Evolutionary conservation across 1,284 basidiomycete species (phyloP), one percentile per base, ranked within the genome.

Genomic region (Papiliotrema terrestris): DNA sequence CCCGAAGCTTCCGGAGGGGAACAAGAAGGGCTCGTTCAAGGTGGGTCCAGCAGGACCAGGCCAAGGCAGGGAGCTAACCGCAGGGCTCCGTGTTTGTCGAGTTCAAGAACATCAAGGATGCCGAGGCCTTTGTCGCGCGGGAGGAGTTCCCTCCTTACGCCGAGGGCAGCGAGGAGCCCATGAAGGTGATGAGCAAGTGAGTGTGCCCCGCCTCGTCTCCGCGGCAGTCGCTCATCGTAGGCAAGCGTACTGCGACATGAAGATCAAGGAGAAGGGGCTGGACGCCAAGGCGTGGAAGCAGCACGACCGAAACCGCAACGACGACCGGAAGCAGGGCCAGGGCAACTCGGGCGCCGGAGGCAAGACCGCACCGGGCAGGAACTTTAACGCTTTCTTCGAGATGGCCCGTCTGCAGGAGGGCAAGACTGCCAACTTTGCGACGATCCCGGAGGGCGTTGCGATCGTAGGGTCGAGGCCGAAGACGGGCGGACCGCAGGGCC

Each of bases 11-110:
- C 48, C 29, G 41, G 23, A 25, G 20, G 65, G 60, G 9, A 63
- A 60, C 56, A 59, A 62, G 45, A 64, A 61, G 57, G 64, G 68
- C 8, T 52, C 54, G 26, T 69, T 69, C 72, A 71, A 70, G 65
- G 29, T 32, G 29, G 6, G 29, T 66, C 67, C 49, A 41, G 66
- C 57, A 49, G 4, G 19, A 20, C 23, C 9, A 8, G 8, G 19
- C n/a, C 22, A 49, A 13, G n/a, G n/a, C 20, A 17, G 6, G 11
- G 20, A 15, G 11, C 43, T 47, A 14, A 22, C 26, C 26, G 6
- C 63, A 97, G 91, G 84, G 87, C 56, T 97, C 93, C 19, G 90
- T 96, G 23, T 98, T 98, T 67, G 86, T 86, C 53, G 95, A 98
- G 78, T 98, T 91, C 71, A 81, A 84, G 29, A 85, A 89, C 65